A percentile compares a stretch with the other conserved stretches of the same genome.
phyloP scores from a whole-genome alignment of 768 basidiomycete genomes.

The Sistotremastrum suecicum region DNA sequence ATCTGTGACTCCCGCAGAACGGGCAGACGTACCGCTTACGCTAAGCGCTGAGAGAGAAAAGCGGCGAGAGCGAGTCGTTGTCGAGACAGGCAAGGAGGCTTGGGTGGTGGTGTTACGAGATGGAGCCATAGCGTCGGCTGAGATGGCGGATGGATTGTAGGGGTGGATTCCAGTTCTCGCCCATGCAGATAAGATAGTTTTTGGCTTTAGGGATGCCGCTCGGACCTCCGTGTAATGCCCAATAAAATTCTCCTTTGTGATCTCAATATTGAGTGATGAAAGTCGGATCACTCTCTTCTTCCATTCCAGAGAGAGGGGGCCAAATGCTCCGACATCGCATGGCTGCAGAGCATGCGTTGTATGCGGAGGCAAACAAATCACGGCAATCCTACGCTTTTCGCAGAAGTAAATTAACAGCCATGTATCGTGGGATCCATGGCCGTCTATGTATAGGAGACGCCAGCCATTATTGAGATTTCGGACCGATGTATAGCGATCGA shows the following conservation, averaged over 20 bases:
- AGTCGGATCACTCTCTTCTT: conserved; percentile 2
- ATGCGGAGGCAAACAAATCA: conserved; percentile 23
- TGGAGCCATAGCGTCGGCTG: neutral
- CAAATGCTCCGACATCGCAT: conserved; percentile 23
- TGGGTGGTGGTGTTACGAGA: neutral
- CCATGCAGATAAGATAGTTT: conserved; percentile 19
- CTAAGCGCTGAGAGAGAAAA: no score
- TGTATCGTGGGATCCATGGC: conserved; percentile 24
- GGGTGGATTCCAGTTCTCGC: conserved; percentile 18
- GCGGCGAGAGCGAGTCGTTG: neutral
- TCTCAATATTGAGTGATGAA: conserved; percentile 7
- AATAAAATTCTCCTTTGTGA: conserved; percentile 18
- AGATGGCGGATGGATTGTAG: conserved; percentile 13
- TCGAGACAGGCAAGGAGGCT: conserved; percentile 2
- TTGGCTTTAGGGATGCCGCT: conserved; percentile 8
- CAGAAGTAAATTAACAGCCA: conserved; percentile 18
- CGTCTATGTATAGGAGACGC: conserved; percentile 23
- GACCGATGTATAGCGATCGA: conserved; percentile 15
- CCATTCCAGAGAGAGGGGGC: conserved; percentile 14
- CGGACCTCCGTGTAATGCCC: conserved; percentile 14
- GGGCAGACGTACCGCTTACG: no score
- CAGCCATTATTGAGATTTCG: conserved; percentile 8
- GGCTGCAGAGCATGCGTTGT: conserved; percentile 24
- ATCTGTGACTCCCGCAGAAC: no score
- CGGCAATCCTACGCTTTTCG: conserved; percentile 14